Evolutionary conservation across 1,139 yeast species (phyloP), one percentile per base, ranked within the genome.

Genomic region (Blastobotrys proliferans): DNA sequence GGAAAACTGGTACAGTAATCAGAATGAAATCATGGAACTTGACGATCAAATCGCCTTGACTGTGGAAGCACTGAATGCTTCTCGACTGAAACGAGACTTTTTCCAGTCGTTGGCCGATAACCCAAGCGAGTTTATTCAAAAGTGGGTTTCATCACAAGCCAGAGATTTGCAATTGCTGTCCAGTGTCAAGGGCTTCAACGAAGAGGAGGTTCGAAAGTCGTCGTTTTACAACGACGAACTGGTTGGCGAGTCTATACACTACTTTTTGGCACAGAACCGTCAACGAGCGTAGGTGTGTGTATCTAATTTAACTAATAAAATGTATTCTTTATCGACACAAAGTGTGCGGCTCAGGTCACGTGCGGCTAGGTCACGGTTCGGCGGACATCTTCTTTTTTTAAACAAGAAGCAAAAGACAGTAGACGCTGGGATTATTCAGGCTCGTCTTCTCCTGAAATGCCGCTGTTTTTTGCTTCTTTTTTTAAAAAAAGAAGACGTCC

Each of bases 121-220:
- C 56, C 97, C 98, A 0, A 82, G 79, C 3, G 75, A 74, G 26
- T 87, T 88, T 55, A 67, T 92, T 52, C 72, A 81, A 46, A 73
- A 77, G 40, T 87, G 94, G 83, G 68, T 81, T 41, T 81, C 77
- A 40, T 76, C 84, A 18, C 94, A 87, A 60, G 73, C 86, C 29
- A 80, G 83, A 50, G 83, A 90, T 39, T 71, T 86, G 56, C 81
- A 78, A 61, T 81, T 87, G 14, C 73, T 87, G 51, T 76, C 83
- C 55, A 86, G 94, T 25, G 97, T 90, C 61, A 90, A 85, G 55
- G 88, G 94, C 8, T 85, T 84, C 62, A 87, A 85, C 59, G 97
- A 90, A 64, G 97, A 92, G 60, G 71, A 79, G 24, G 95, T 87
- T 2, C 78, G 98, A 67, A 78, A 82, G 55, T 79, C 95, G 6